phyloP scores from a whole-genome alignment of 306 rosid genomes.

The Castanea sativa region DNA sequence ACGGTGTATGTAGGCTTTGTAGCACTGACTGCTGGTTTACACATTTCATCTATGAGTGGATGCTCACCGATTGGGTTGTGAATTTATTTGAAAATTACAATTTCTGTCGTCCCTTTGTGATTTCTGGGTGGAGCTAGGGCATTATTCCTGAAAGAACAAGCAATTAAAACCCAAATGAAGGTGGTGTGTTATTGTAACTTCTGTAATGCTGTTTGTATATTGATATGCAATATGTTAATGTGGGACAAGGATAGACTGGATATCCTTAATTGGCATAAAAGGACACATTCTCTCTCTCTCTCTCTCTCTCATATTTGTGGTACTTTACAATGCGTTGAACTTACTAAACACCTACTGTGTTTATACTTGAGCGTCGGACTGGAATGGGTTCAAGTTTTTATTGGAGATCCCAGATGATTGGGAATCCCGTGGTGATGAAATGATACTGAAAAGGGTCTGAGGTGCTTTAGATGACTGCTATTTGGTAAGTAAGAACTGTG shows the following conservation, averaged over 20 bases:
- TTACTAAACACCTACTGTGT: too few relatives aligned
- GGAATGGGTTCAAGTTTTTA: too few relatives aligned
- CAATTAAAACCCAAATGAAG: slow-evolving; percentile 31
- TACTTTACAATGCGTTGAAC: too few relatives aligned
- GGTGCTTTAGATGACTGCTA: too few relatives aligned
- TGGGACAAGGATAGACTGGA: slow-evolving; percentile 20
- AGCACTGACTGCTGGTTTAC: slow-evolving; percentile 26
- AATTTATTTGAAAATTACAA: slow-evolving; percentile 33
- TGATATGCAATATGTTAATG: slow-evolving; percentile 16
- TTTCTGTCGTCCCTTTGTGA: slow-evolving; percentile 27
- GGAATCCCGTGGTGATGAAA: too few relatives aligned
- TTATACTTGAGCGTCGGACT: too few relatives aligned
- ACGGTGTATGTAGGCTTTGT: slow-evolving; percentile 54
- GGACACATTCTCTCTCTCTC: too few relatives aligned
- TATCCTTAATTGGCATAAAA: neutral
- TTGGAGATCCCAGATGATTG: too few relatives aligned
- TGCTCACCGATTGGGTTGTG: slow-evolving; percentile 49
- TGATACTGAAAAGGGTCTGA: too few relatives aligned
- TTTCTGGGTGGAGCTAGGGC: slow-evolving; percentile 32
- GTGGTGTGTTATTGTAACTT: slow-evolving; percentile 36
- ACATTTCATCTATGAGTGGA: slow-evolving; percentile 30
- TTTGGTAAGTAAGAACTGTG: too few relatives aligned
- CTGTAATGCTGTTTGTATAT: slow-evolving; percentile 26
- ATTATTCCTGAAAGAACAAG: slow-evolving; percentile 22
- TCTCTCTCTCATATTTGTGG: too few relatives aligned